Base-by-base conservation (phyloP, 2,329 filamentous ascomycete species). In the Aspergillus sp. region DNA sequence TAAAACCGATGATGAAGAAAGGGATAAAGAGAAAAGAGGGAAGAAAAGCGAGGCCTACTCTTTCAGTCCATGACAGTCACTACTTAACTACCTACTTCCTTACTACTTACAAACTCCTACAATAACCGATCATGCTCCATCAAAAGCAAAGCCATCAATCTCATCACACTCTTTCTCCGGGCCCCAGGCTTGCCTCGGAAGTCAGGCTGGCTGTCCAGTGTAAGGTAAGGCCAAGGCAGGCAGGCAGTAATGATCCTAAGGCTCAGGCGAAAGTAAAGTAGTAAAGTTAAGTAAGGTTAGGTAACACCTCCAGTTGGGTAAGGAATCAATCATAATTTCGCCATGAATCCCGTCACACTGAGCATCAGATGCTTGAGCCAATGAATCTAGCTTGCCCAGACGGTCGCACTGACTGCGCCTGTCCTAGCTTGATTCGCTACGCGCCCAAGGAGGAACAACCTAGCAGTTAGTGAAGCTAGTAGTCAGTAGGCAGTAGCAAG, bases 381-480 rank as follows among this genome's bases (percentile, higher is more conserved):
- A 57, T 51, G 44, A 56, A 8, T 25, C 48, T 19, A 8, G 17
- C 52, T 7, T 21, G 38, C 21, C 36, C 36, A n/a, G 36, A 23
- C 15, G 38, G 52, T 54, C 36, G 42, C 52, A 42, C 36, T 42
- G 53, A 8, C 38, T 36, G 47, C 21, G 8, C 41, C 53, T 44
- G 47, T 38, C 38, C 30, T 36, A 38, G 42, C 32, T 23, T 44
- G 52, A 54, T 54, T 44, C 23, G 36, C 41, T 55, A 47, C 39
- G 53, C 53, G 53, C 53, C 53, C 11, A 47, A 19, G 39, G n/a
- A 55, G 39, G 39, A 47, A 19, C 39, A 55, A 44, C 36, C n/a
- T 8, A 53, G n/a, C 11, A 11, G 17, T 11, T 11, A 44, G 10
- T 19, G 41, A 21, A 44, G 41, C 41, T 42, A 42, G 27, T 30